These are phyloP conservation scores for Psilocybe mexicana DNA, from an alignment of 1,284 basidiomycete genomes.

Conservation along the genomic window DNA sequence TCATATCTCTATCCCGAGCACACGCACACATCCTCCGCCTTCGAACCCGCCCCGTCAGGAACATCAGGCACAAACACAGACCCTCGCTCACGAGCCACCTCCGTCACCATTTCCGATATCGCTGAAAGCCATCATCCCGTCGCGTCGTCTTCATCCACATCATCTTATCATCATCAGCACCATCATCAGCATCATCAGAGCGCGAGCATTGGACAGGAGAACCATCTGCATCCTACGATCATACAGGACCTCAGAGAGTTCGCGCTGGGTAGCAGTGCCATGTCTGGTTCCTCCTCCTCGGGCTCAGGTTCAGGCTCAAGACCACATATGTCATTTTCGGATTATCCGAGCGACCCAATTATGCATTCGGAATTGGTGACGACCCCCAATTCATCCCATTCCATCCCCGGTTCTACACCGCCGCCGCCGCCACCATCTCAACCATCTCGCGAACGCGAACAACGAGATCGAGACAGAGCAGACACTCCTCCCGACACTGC, in stretches of 20 bases:
- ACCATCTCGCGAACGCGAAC: too few species aligned
- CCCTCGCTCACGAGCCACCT: constrained; percentile 21
- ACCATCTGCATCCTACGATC: constrained; percentile 16
- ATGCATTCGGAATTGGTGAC: background rate
- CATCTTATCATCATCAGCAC: background rate
- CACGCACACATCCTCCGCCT: background rate
- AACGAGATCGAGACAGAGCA: background rate
- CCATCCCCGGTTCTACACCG: background rate
- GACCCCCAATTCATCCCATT: background rate
- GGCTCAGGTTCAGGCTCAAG: too few species aligned
- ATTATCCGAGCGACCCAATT: constrained; percentile 7
- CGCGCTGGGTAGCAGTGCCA: background rate
- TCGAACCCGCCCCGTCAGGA: background rate
- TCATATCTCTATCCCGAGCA: constrained; percentile 11
- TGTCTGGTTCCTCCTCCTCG: background rate
- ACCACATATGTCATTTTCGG: constrained; percentile 15
- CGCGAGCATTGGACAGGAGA: background rate
- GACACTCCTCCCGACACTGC: constrained; percentile 5
- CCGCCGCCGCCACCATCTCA: too few species aligned
- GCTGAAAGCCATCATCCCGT: constrained; percentile 9
- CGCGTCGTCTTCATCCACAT: background rate
- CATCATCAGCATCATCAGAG: background rate
- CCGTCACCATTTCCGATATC: constrained; percentile 24
- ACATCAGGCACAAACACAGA: constrained; percentile 9
- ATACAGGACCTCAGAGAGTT: constrained; percentile 21